Conservation (phyloP, 352 stramenopile species). For the Albugo candida region DNA sequence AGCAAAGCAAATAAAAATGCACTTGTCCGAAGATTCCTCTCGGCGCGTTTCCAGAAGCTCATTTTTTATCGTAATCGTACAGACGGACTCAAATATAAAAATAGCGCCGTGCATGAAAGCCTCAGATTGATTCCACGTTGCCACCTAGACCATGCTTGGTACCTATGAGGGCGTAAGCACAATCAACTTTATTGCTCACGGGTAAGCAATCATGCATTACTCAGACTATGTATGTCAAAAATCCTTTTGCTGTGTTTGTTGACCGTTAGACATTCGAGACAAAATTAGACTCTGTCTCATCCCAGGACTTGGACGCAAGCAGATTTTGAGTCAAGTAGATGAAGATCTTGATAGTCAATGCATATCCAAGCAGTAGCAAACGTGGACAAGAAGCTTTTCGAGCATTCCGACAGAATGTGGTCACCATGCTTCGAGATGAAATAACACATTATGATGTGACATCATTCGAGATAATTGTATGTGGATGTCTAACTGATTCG, state of each 20-base stretch:
- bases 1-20: constrained; percentile 9
- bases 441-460: constrained; percentile 46
- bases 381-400: constrained; percentile 21
- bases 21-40: neutral
- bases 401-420: constrained; percentile 30
- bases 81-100: neutral
- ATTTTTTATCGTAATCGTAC: neutral
- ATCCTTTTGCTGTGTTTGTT: neutral
- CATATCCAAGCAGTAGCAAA: constrained; percentile 22
- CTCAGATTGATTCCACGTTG: too few species aligned
- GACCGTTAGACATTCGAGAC: neutral
- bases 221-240: neutral
- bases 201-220: neutral
- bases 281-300: neutral
- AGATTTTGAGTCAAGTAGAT: constrained; percentile 11
- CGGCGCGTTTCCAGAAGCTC: neutral
- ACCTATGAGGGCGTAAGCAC: neutral
- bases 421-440: constrained; percentile 18
- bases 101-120: too few species aligned
- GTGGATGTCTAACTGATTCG: constrained; percentile 2
- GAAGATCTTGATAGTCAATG: constrained; percentile 56
- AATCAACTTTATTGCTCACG: neutral
- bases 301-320: neutral
- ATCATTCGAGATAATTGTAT: constrained; percentile 33
- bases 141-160: too few species aligned